Base-by-base conservation (phyloP, 495 filamentous ascomycete species). In the Aspergillus saccharolyticus region DNA sequence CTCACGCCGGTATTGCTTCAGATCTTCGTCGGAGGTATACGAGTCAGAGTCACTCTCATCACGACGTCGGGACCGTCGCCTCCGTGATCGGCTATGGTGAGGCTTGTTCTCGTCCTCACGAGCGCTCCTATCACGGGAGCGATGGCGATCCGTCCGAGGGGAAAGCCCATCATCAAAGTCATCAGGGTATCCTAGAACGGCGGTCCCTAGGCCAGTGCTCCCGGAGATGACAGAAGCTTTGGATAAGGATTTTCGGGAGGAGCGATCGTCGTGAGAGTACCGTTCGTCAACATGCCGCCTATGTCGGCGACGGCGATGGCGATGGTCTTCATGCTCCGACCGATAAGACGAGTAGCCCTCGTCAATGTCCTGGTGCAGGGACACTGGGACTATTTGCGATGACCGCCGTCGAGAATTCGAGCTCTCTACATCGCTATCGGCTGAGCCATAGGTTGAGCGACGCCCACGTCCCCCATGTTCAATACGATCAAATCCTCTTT, bases 401-500 rank as follows among this genome's bases (percentile, higher is more conserved):
- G 64, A 57, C 19, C 65, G 62, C 44, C 65, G 70, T 19, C 65
- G 68, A 8, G 66, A 52, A 51, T 63, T 62, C n/a, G 69, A 59
- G 4, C 58, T 24, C 44, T 75, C 67, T 50, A 70, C 60, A 45
- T 69, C 66, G 17, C 70, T 66, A 33, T 74, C 67, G 4, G 55
- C 53, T 28, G 33, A 55, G 10, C 65, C 65, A 14, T 70, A 63
- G 22, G 62, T 60, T 17, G 71, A 72, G 51, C 61, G 63, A 47
- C 72, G 70, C 16, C 64, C 58, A 9, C 72, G 65, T 0, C 68
- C 68, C 21, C 77, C 73, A 14, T 62, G 66, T 12, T 74, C 74
- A 9, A 86, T 64, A 53, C 78, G 85, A 24, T 88, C 87, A 56
- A 88, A 76, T 0, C 83, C 86, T 70, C 82, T 74, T 3, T 80